Percentiles rank a stretch among this genome's conserved stretches.
Conservation (phyloP, 164 flowering plant species). For the Macadamia integrifolia region DNA sequence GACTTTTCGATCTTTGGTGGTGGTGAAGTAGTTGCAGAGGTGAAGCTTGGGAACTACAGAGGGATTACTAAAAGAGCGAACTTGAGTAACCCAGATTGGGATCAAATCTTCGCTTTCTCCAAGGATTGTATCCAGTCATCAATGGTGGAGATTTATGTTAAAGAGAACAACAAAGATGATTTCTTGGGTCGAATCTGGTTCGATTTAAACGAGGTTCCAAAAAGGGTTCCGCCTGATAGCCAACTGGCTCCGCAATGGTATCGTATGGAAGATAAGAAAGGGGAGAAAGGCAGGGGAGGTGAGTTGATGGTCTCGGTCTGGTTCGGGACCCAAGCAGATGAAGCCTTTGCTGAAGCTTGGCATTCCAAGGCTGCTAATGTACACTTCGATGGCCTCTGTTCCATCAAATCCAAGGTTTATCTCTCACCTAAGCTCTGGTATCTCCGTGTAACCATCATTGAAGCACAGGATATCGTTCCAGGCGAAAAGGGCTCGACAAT, state of each 20-base stretch:
- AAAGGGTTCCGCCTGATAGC: constrained; percentile 79
- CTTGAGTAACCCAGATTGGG: constrained; percentile 61
- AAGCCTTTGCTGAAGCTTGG: constrained; percentile 84
- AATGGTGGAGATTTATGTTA: constrained; percentile 57
- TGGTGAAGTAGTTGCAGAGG: constrained; percentile 24
- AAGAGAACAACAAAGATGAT: constrained; percentile 72
- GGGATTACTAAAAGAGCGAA: constrained; percentile 23
- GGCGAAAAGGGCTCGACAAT: constrained; percentile 19
- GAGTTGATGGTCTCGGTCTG: constrained; percentile 87
- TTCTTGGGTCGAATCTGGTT: constrained; percentile 60
- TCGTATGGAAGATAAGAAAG: constrained; percentile 58
- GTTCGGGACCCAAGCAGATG: constrained; percentile 92
- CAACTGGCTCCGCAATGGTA: constrained; percentile 86
- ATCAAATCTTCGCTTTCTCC: constrained; percentile 74
- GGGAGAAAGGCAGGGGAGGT: constrained; percentile 54
- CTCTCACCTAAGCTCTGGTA: constrained; percentile 34
- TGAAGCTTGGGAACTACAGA: constrained; percentile 36
- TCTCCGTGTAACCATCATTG: constrained; percentile 24
- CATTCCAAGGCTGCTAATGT: constrained; percentile 51
- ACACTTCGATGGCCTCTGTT: constrained; percentile 20
- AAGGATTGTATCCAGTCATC: constrained; percentile 78
- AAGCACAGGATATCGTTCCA: constrained; percentile 31
- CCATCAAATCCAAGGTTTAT: constrained; percentile 30
- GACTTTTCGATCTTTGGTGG: constrained; percentile 10
- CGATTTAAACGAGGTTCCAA: constrained; percentile 71